phyloP scores from a whole-genome alignment of 345 rosid genomes.

The Boechera divaricarpa region DNA sequence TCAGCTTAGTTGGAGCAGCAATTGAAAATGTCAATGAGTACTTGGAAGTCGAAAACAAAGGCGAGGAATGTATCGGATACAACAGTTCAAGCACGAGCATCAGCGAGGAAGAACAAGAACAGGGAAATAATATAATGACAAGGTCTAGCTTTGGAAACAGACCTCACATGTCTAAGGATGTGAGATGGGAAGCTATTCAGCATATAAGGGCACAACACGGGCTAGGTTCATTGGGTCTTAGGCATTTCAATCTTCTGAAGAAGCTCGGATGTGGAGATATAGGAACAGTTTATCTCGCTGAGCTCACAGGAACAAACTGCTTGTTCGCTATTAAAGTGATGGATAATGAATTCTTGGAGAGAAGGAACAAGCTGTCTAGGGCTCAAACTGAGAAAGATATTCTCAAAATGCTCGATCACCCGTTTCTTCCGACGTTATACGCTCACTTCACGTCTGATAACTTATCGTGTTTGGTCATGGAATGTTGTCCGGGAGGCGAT shows the following conservation, averaged over 20 bases:
- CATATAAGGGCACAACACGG: conserved; percentile 66
- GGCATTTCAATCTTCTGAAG: conserved; percentile 82
- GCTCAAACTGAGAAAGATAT: conserved; percentile 97
- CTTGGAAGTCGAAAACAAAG: conserved; percentile 60
- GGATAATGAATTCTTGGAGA: conserved; percentile 91
- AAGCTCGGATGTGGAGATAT: conserved; percentile 98
- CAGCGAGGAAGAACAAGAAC: conserved; percentile 78
- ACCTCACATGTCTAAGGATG: conserved; percentile 96
- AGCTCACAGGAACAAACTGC: conserved; percentile 76
- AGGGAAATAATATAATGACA: conserved; percentile 49
- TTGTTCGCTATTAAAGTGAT: conserved; percentile 94
- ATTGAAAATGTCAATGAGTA: conserved; percentile 45
- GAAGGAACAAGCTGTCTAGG: conserved; percentile 91
- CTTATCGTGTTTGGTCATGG: conserved; percentile 94
- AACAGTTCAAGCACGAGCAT: conserved; percentile 81
- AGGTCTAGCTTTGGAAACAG: conserved; percentile 88
- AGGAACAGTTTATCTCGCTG: conserved; percentile 96
- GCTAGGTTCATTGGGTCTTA: conserved; percentile 65
- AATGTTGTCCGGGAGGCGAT: conserved; percentile 97
- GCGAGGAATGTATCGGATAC: conserved; percentile 72
- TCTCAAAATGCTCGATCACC: conserved; percentile 88
- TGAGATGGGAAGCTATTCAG: conserved; percentile 90
- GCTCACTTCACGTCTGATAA: conserved; percentile 87
- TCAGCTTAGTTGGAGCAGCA: conserved; percentile 39
- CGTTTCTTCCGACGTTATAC: conserved; percentile 90